Percentiles rank a stretch among this genome's conserved stretches.
phyloP scores from a whole-genome alignment of 257 asterid species.

The Asclepias syriaca region DNA sequence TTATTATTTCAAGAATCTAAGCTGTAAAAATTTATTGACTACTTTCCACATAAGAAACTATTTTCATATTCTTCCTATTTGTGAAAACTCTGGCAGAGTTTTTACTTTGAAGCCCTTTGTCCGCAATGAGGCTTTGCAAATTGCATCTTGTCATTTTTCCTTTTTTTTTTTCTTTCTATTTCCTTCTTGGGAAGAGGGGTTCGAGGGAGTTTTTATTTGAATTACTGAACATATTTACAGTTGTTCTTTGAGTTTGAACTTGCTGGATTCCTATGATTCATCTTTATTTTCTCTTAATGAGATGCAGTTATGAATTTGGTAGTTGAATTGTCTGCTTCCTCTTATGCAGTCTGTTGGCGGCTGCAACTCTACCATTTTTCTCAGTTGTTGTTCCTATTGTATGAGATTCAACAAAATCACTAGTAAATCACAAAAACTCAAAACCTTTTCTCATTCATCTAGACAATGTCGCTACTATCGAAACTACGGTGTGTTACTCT shows the following conservation, averaged over 20 bases:
- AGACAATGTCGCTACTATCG: conserved; percentile 55
- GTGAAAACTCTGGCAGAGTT: neutral
- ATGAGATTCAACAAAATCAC: neutral
- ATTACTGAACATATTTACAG: too few species aligned
- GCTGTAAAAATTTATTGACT: too few species aligned
- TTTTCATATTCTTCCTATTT: neutral
- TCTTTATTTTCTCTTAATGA: neutral
- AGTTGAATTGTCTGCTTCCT: neutral
- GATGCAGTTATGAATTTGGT: neutral
- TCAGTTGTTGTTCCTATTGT: neutral
- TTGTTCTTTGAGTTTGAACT: neutral
- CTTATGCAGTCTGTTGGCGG: conserved; percentile 15
- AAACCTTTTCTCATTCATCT: conserved; percentile 11
- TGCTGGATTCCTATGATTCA: neutral
- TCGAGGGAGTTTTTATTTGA: too few species aligned
- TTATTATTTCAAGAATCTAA: neutral
- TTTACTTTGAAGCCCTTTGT: neutral
- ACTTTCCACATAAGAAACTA: neutral
- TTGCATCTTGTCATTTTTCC: neutral
- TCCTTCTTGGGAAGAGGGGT: neutral
- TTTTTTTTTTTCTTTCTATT: neutral
- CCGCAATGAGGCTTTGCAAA: neutral
- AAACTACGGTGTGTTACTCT: conserved; percentile 74
- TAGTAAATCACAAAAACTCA: neutral
- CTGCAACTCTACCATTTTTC: neutral